phyloP scores from a whole-genome alignment of 148 eudicot species.

The Silene conica region DNA sequence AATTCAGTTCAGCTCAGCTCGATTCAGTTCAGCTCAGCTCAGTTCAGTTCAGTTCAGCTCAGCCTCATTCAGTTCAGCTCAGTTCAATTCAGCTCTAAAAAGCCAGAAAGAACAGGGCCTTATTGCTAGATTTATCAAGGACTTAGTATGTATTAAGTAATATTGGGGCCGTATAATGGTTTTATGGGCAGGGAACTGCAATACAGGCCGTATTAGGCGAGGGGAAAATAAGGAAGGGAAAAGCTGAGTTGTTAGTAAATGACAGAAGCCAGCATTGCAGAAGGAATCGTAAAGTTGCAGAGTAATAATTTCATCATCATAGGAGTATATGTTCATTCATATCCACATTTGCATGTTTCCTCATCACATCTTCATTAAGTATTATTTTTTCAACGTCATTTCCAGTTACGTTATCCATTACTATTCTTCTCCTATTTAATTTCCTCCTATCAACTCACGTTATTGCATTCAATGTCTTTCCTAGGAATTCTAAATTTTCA shows the following conservation, averaged over 20 bases:
- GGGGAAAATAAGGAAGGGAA: background rate
- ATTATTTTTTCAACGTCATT: background rate
- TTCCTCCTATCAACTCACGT: background rate
- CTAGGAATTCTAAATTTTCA: slow-evolving; percentile 10
- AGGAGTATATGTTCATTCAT: background rate
- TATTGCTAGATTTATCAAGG: too few species aligned
- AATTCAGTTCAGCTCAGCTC: too few species aligned
- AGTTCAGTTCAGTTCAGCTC: too few species aligned
- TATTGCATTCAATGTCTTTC: slow-evolving; percentile 1
- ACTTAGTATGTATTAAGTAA: too few species aligned
- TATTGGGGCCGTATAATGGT: background rate
- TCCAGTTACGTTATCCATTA: background rate
- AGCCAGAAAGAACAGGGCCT: too few species aligned
- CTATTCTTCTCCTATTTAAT: background rate
- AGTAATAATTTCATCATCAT: slow-evolving; percentile 1
- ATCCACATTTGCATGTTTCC: slow-evolving; percentile 8
- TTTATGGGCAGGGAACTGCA: background rate
- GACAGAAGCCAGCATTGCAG: background rate
- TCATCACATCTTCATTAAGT: background rate
- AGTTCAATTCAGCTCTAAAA: too few species aligned
- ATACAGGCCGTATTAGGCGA: background rate
- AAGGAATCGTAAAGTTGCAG: background rate
- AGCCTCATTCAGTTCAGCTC: too few species aligned
- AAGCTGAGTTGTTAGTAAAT: background rate
- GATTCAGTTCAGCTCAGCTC: too few species aligned